Evolutionary conservation across 163 green algal species (phyloP).

Genomic region (Chloroidium sp.): DNA sequence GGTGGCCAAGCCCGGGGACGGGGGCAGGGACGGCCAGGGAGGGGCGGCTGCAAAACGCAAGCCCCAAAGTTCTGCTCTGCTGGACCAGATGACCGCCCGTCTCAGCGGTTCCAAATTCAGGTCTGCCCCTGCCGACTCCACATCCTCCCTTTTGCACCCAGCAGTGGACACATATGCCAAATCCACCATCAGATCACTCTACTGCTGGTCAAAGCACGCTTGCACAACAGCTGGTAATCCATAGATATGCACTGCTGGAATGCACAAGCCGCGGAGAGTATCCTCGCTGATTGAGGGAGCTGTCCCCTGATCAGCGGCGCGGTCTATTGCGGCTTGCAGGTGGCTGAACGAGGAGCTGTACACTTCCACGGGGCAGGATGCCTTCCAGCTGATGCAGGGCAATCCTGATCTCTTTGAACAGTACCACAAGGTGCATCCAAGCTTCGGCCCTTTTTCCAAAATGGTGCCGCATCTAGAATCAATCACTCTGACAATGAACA

Average conservation of each 20-base stretch:
- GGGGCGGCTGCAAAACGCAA: not conserved
- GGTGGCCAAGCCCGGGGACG: too few relatives aligned
- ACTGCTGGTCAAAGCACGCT: too few relatives aligned
- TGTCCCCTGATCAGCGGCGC: not conserved
- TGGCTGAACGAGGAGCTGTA: slow-evolving; percentile 89
- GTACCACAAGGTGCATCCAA: slow-evolving; percentile 60
- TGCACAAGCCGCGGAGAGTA: too few relatives aligned
- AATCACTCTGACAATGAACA: too few relatives aligned
- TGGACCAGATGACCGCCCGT: not conserved
- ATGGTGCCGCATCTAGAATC: too few relatives aligned
- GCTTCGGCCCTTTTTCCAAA: too few relatives aligned
- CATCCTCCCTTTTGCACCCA: not conserved
- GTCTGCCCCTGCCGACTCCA: not conserved
- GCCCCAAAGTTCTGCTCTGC: not conserved
- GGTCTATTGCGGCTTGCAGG: slow-evolving; percentile 9
- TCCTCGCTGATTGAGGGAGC: too few relatives aligned
- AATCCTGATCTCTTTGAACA: slow-evolving; percentile 71
- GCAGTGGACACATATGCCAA: too few relatives aligned
- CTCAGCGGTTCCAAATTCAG: not conserved
- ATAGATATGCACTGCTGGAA: too few relatives aligned
- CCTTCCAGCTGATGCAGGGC: slow-evolving; percentile 53
- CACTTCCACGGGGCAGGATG: slow-evolving; percentile 52
- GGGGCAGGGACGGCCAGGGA: too few relatives aligned
- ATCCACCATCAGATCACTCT: too few relatives aligned
- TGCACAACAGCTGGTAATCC: too few relatives aligned